A percentile compares a stretch with the other conserved stretches of the same genome.
phyloP scores from a whole-genome alignment of 2,329 filamentous ascomycete genomes.

The Scedosporium dehoogii region DNA sequence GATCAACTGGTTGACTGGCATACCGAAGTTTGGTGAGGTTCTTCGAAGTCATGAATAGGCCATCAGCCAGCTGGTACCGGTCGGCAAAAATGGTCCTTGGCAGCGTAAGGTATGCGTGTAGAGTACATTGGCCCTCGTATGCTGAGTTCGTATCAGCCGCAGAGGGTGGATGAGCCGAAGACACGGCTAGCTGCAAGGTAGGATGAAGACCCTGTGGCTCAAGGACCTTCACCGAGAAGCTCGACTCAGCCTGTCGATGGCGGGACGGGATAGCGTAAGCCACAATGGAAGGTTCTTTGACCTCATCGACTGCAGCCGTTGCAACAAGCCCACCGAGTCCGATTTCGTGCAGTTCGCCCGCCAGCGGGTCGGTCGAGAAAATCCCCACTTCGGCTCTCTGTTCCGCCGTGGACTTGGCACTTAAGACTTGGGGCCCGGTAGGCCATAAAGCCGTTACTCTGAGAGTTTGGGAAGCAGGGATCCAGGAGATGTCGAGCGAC shows the following conservation, averaged over 20 bases:
- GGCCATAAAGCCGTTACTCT: constrained; percentile 58
- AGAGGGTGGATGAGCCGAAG: constrained; percentile 37
- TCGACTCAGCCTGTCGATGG: constrained; percentile 50
- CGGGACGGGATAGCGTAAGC: constrained; percentile 78
- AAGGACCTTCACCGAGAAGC: constrained; percentile 56
- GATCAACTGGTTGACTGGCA: constrained; percentile 68
- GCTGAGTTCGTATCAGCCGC: constrained; percentile 28
- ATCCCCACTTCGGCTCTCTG: constrained; percentile 73
- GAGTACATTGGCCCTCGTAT: constrained; percentile 40
- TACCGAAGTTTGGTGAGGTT: constrained; percentile 61
- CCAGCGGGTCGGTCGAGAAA: constrained; percentile 52
- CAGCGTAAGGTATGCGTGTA: constrained; percentile 75
- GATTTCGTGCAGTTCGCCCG: constrained; percentile 60
- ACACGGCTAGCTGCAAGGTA: constrained; percentile 59
- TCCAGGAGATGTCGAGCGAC: constrained; percentile 69
- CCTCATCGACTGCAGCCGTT: constrained; percentile 67
- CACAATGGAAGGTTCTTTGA: constrained; percentile 61
- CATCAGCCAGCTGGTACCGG: constrained; percentile 71
- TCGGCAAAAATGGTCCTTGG: constrained; percentile 77
- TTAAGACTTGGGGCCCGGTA: constrained; percentile 28
- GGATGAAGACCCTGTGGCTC: constrained; percentile 75
- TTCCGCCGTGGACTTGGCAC: constrained; percentile 27
- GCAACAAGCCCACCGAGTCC: constrained; percentile 58
- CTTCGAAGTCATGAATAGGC: constrained; percentile 70
- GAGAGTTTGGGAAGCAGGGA: constrained; percentile 54